phyloP scores from a whole-genome alignment of 345 rosid genomes.

The Linum trigynum region DNA sequence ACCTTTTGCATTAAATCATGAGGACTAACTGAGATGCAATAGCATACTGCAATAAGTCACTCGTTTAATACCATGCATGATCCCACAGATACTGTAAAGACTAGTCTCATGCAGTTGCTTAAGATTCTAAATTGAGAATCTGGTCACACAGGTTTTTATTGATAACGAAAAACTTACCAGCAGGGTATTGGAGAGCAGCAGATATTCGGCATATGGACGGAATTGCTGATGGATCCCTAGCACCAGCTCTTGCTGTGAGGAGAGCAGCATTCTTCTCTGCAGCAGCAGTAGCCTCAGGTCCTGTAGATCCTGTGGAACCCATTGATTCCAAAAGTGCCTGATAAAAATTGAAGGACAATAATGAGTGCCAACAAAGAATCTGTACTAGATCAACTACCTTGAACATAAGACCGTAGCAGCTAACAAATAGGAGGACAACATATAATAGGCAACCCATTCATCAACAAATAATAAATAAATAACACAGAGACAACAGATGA shows the following conservation, averaged over 20 bases:
- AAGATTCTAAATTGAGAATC: neutral
- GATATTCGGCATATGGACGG: constrained; percentile 95
- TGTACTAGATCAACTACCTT: neutral
- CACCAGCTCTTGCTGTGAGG: constrained; percentile 96
- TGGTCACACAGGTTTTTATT: constrained; percentile 1
- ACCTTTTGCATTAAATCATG: neutral
- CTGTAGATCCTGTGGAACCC: constrained; percentile 83
- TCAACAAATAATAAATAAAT: no score
- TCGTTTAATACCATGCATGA: neutral
- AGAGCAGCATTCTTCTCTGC: constrained; percentile 93
- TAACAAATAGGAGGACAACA: no score
- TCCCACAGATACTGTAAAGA: neutral
- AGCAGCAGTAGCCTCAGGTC: constrained; percentile 76
- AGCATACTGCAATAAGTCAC: neutral
- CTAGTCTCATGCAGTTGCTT: neutral
- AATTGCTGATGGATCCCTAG: constrained; percentile 95
- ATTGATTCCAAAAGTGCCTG: constrained; percentile 89
- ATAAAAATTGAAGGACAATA: constrained; percentile 6
- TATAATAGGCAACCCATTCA: neutral
- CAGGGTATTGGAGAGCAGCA: constrained; percentile 91
- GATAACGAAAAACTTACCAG: constrained; percentile 40
- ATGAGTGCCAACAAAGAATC: neutral
- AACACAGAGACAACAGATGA: neutral
- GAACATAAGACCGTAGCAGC: neutral
- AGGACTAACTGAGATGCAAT: neutral